These are phyloP conservation scores for Kodamaea sp. DNA, from an alignment of 1,139 yeast genomes.

Conservation along the genomic window DNA sequence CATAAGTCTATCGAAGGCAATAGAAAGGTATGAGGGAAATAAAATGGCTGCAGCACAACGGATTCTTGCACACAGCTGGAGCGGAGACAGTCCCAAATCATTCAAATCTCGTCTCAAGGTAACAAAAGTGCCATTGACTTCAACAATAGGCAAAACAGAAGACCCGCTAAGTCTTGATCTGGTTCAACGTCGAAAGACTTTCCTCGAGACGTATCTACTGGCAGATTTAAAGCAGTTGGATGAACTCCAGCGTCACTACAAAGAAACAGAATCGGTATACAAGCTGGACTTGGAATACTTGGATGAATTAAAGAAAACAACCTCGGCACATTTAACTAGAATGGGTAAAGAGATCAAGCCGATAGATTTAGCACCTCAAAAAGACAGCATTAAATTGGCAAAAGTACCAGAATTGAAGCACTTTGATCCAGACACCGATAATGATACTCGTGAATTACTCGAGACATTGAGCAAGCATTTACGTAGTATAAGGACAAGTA, in stretches of 20 bases:
- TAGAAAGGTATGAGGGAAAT: slow-evolving; percentile 28
- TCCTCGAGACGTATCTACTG: slow-evolving; percentile 41
- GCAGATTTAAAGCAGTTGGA: slow-evolving; percentile 43
- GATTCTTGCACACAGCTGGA: slow-evolving; percentile 34
- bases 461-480: slow-evolving; percentile 21
- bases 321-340: slow-evolving; percentile 7
- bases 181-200: slow-evolving; percentile 29
- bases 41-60: slow-evolving; percentile 30
- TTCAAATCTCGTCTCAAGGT: slow-evolving; percentile 32
- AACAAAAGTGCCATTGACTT: slow-evolving; percentile 38
- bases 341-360: slow-evolving; percentile 11
- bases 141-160: slow-evolving; percentile 23
- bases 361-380: background rate
- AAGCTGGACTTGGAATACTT: slow-evolving; percentile 38
- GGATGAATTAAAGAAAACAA: slow-evolving; percentile 21
- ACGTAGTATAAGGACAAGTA: slow-evolving; percentile 18
- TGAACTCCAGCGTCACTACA: slow-evolving; percentile 32
- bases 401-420: background rate
- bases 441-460: slow-evolving; percentile 24
- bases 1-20: slow-evolving; percentile 31
- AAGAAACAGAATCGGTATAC: slow-evolving; percentile 24
- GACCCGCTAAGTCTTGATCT: slow-evolving; percentile 37
- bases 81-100: slow-evolving; percentile 26
- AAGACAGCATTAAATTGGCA: slow-evolving; percentile 4
- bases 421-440: slow-evolving; percentile 30